Evolutionary conservation across 352 stramenopile species (phyloP), one percentile per base, ranked within the genome.

Genomic region (Thalassiosira pacifica): DNA sequence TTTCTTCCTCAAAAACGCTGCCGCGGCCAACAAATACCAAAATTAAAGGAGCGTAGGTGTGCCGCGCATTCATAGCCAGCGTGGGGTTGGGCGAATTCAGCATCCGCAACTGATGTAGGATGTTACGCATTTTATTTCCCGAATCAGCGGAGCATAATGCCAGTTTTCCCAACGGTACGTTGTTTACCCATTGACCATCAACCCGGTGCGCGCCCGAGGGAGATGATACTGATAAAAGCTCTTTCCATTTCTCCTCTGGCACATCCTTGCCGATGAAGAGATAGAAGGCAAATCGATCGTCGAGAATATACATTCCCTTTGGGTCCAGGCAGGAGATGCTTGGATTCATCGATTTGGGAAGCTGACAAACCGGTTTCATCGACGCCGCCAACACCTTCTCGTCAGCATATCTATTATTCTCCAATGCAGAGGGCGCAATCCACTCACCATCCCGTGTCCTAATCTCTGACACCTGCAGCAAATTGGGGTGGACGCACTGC

Each of bases 251-350:
- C 27, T 86, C 76, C 32, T 81, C 48, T 2, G 70, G 55, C 16
- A 89, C 89, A 74, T 88, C 60, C 26, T 79, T 87, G 3, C 87
- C 87, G 64, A 93, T 59, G 32, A 85, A 91, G 0, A 93, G 26
- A 73, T 89, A 92, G 61, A 93, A 88, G 9, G 63, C 53, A 60
- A 90, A 86, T 59, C 85, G 85, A 85, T 86, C 79, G 71, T 93
- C 89, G 42, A 93, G 76, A 10, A 93, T 76, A 60, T 93, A 93
- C 52, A 93, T 81, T 24, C 81, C 82, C 77, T 85, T 86, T 24
- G 90, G 82, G 68, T 86, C 73, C 37, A 93, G 61, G n/a, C 67
- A 86, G 45, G 82, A 70, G 32, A 93, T 91, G 42, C 82, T 92
- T 26, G 87, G 85, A 42, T 88, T 83, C 24, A 84, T 82, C n/a